A percentile compares a stretch with the other conserved stretches of the same genome.
phyloP scores from a whole-genome alignment of 805 yeast genomes.

The Kodamaea hsintzibuensis region DNA sequence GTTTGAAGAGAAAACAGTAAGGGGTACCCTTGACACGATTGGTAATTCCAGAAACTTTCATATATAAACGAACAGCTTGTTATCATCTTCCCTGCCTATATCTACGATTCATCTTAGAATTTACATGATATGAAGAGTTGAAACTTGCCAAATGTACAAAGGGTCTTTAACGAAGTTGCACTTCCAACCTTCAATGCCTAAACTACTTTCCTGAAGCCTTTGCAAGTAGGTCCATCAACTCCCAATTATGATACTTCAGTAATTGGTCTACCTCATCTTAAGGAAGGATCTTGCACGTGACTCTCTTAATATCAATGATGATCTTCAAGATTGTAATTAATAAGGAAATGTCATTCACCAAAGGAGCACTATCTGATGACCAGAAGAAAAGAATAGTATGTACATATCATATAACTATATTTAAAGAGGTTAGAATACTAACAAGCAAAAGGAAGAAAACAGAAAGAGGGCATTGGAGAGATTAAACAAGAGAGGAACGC shows the following conservation, averaged over 20 bases:
- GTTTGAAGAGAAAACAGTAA: no score
- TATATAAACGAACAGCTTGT: no score
- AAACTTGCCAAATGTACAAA: no score
- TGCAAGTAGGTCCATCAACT: background rate
- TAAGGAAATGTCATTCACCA: constrained; percentile 20
- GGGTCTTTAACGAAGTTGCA: no score
- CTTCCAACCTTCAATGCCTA: no score
- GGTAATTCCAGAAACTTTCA: no score
- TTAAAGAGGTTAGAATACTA: constrained; percentile 9
- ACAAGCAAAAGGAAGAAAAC: constrained; percentile 55
- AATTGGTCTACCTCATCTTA: background rate
- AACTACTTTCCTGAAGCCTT: no score
- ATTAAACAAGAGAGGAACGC: constrained; percentile 36
- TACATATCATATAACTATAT: constrained; percentile 7
- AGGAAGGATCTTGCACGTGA: background rate
- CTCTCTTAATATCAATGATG: background rate
- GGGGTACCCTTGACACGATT: no score
- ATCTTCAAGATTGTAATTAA: background rate
- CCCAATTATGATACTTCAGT: background rate
- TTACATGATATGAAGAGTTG: no score
- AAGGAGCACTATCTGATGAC: constrained; percentile 31
- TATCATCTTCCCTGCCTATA: no score
- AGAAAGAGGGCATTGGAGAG: constrained; percentile 62
- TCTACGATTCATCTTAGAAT: no score
- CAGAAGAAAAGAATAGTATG: constrained; percentile 39